These are phyloP conservation scores for Colletotrichum costaricense DNA, from an alignment of 2,329 filamentous ascomycete species.

Conservation along the genomic window DNA sequence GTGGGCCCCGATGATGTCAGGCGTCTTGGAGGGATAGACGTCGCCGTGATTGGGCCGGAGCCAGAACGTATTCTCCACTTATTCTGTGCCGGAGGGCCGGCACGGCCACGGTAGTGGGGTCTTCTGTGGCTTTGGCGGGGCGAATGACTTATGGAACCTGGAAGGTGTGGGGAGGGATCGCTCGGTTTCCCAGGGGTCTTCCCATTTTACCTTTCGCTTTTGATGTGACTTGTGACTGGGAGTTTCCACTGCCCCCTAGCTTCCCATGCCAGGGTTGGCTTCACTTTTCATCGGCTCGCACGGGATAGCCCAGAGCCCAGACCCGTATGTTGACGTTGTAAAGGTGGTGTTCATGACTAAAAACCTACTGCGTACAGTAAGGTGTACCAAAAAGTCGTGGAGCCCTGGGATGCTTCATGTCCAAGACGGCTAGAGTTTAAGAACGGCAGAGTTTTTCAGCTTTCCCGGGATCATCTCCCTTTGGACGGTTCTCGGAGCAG, in stretches of 20 bases:
- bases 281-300: neutral
- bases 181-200: slow-evolving; percentile 5
- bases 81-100: neutral
- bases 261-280: neutral
- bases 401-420: neutral
- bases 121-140: slow-evolving; percentile 24
- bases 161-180: slow-evolving; percentile 12
- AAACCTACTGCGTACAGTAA: neutral
- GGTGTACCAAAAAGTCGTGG: neutral
- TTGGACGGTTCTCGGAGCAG: neutral
- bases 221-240: neutral
- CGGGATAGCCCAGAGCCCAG: slow-evolving; percentile 1
- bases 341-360: slow-evolving; percentile 20
- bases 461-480: neutral
- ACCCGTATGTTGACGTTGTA: neutral
- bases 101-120: slow-evolving; percentile 21
- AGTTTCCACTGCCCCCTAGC: neutral
- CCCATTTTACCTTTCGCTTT: neutral
- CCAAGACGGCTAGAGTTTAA: slow-evolving; percentile 9
- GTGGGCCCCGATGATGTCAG: slow-evolving; percentile 28
- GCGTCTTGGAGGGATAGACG: slow-evolving; percentile 6
- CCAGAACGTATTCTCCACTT: slow-evolving; percentile 4
- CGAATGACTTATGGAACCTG: neutral
- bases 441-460: neutral
- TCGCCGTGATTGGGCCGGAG: slow-evolving; percentile 19